A percentile compares a stretch with the other conserved stretches of the same genome.
Evolutionary conservation across 2,329 filamentous ascomycete species (phyloP).

Genomic region (Arthrobotrys sinensis): DNA sequence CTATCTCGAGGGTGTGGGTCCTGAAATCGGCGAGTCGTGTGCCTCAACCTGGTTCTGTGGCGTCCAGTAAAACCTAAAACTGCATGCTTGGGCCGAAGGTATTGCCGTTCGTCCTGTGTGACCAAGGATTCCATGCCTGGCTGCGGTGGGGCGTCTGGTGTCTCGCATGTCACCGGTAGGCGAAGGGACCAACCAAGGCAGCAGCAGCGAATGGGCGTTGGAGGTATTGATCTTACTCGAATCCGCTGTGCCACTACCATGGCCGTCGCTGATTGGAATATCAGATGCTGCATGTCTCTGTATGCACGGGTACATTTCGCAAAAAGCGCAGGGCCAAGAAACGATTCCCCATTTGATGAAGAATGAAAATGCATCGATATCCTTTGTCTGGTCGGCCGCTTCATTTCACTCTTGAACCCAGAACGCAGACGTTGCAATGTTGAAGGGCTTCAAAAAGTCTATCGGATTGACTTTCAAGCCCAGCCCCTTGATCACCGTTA

Average conservation of each 20-base stretch:
- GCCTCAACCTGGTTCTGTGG: conserved; percentile 52
- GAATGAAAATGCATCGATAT: conserved; percentile 5
- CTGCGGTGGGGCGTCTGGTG: conserved; percentile 28
- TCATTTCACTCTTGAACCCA: neutral
- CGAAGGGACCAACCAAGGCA: conserved; percentile 9
- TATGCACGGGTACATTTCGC: conserved; percentile 55
- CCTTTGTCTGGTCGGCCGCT: neutral
- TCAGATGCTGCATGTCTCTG: conserved; percentile 51
- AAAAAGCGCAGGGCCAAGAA: conserved; percentile 22
- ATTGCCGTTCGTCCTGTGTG: conserved; percentile 35
- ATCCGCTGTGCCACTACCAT: conserved; percentile 14
- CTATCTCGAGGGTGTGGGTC: conserved; percentile 44
- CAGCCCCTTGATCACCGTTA: conserved; percentile 26
- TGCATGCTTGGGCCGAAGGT: conserved; percentile 44
- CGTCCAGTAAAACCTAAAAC: conserved; percentile 33
- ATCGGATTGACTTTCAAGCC: conserved; percentile 6
- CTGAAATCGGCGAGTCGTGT: conserved; percentile 47
- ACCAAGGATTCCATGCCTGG: conserved; percentile 29
- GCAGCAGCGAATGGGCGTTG: conserved; percentile 28
- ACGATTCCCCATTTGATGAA: neutral
- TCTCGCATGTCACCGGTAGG: conserved; percentile 50
- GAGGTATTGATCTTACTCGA: conserved; percentile 21
- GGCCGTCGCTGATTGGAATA: conserved; percentile 40
- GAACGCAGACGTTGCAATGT: neutral
- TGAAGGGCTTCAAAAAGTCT: neutral